A percentile compares a stretch with the other conserved stretches of the same genome.
Conservation (phyloP, 441 rosid genomes). For the Gossypium trilobum region DNA sequence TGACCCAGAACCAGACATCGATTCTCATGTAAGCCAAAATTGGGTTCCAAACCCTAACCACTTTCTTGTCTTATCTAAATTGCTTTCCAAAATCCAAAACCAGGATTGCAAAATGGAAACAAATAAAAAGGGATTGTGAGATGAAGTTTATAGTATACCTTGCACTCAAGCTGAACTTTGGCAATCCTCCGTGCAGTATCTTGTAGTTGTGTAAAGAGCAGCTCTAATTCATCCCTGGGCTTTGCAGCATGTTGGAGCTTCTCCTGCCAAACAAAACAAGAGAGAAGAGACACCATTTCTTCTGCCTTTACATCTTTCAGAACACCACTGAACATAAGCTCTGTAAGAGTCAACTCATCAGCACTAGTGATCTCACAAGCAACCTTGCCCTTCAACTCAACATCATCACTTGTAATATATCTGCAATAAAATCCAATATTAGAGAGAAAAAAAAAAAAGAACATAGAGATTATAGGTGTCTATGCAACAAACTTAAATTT, state of each 20-base stretch:
- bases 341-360: conserved; percentile 84
- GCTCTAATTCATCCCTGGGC: conserved; percentile 88
- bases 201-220: conserved; percentile 71
- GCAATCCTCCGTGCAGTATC: conserved; percentile 90
- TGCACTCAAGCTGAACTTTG: conserved; percentile 84
- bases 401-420: conserved; percentile 62
- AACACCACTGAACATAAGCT: conserved; percentile 85
- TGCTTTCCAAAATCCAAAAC: neutral
- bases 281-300: conserved; percentile 89
- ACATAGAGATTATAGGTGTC: neutral
- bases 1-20: neutral
- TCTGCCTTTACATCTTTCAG: conserved; percentile 78
- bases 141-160: conserved; percentile 38
- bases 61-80: neutral
- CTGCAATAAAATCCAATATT: conserved; percentile 31
- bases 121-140: neutral
- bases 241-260: conserved; percentile 79
- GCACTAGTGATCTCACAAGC: conserved; percentile 96
- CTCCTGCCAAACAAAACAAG: conserved; percentile 96
- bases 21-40: neutral
- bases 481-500: neutral
- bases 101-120: neutral
- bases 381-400: conserved; percentile 89
- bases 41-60: neutral
- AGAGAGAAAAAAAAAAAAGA: neutral